Evolutionary conservation across 768 basidiomycete species (phyloP).

Genomic region (Lentinula guzmanii): DNA sequence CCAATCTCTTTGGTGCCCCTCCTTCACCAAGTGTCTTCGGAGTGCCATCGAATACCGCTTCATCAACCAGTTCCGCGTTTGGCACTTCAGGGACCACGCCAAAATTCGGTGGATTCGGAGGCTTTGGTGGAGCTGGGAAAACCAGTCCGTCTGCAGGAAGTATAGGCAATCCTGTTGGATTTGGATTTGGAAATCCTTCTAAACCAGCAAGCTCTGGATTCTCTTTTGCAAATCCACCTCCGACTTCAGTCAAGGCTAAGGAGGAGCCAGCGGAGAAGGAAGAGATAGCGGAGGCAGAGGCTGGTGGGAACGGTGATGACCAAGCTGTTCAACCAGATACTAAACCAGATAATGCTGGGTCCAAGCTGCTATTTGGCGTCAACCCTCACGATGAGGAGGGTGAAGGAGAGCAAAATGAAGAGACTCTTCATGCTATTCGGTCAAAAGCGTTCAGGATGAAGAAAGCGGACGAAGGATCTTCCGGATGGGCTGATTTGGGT

Average conservation of each 20-base stretch:
- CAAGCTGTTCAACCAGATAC: constrained; percentile 14
- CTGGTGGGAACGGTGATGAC: constrained; percentile 15
- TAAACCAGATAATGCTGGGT: constrained; percentile 2
- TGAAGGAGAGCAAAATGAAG: constrained; percentile 78
- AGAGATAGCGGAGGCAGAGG: constrained; percentile 16
- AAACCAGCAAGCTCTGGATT: constrained; percentile 17
- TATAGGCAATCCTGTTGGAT: constrained; percentile 62
- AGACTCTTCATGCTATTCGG: constrained; percentile 52
- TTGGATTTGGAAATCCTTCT: constrained; percentile 43
- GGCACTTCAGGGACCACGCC: not conserved
- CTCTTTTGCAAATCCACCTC: not conserved
- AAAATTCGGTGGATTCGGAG: constrained; percentile 21
- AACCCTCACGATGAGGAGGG: constrained; percentile 64
- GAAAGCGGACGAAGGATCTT: constrained; percentile 38
- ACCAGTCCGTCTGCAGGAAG: constrained; percentile 31
- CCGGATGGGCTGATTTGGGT: constrained; percentile 62
- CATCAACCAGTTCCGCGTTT: constrained; percentile 9
- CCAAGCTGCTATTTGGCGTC: constrained; percentile 13
- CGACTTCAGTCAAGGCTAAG: not conserved
- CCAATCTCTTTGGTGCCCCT: constrained; percentile 3
- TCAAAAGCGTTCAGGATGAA: constrained; percentile 59
- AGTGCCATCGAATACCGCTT: constrained; percentile 3
- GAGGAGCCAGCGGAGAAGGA: constrained; percentile 1
- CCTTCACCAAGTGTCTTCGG: constrained; percentile 6
- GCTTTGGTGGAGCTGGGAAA: constrained; percentile 15